A percentile compares a stretch with the other conserved stretches of the same genome.
Evolutionary conservation across 805 yeast species (phyloP).

Genomic region (Saturnispora halmiae): DNA sequence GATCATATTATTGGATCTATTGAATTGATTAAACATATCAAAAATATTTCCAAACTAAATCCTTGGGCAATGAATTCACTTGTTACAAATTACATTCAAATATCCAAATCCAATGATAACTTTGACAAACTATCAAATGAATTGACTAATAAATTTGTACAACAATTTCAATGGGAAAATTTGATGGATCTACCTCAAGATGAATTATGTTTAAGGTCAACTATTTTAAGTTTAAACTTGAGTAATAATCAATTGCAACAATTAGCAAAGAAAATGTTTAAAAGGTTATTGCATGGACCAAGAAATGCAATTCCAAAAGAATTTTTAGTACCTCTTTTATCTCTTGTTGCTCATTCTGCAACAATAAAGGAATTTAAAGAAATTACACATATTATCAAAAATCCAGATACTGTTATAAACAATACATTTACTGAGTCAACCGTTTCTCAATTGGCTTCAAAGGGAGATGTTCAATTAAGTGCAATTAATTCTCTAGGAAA

Average conservation of each 20-base stretch:
- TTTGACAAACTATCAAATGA: constrained; percentile 15
- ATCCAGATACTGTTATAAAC: constrained; percentile 36
- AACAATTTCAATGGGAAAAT: constrained; percentile 33
- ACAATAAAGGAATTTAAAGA: constrained; percentile 51
- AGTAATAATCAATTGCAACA: constrained; percentile 22
- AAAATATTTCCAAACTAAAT: constrained; percentile 22
- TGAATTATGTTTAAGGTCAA: constrained; percentile 38
- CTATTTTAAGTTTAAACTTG: constrained; percentile 34
- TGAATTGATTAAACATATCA: constrained; percentile 24
- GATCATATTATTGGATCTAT: constrained; percentile 29
- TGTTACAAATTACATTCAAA: constrained; percentile 24
- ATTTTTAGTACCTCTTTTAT: constrained; percentile 36
- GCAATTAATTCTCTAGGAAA: constrained; percentile 51
- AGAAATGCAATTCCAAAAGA: constrained; percentile 43
- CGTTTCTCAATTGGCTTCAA: constrained; percentile 8
- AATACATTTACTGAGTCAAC: constrained; percentile 24
- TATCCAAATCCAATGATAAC: constrained; percentile 23
- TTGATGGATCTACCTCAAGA: constrained; percentile 19
- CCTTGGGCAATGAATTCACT: constrained; percentile 31
- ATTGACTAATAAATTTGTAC: constrained; percentile 18
- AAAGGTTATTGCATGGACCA: constrained; percentile 45
- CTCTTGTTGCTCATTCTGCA: constrained; percentile 19
- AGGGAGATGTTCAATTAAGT: constrained; percentile 40
- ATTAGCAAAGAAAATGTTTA: constrained; percentile 36
- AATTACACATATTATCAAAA: constrained; percentile 43